Evolutionary conservation across 306 rosid species (phyloP), one percentile per base, ranked within the genome.

Genomic region (Hippophae rhamnoides): DNA sequence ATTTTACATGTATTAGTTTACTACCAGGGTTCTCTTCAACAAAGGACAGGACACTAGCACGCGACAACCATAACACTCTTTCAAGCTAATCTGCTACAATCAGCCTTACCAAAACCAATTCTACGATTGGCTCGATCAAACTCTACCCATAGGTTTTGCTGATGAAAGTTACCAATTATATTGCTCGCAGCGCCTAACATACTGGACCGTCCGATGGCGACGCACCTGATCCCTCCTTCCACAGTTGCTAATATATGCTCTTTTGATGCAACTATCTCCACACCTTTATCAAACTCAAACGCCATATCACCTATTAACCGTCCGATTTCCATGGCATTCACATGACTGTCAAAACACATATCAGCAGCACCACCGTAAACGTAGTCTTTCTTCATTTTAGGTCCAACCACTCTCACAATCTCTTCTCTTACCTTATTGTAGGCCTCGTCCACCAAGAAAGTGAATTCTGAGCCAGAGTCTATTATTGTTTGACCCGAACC

Each of bases 401-500:
- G 60, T 0, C 93, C 96, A 66, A 61, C 95, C 41, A 73, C 10
- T 27, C 78, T 85, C 49, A 69, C 83, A 0, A 87, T 43, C 57
- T 85, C 93, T 2, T 69, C 89, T 23, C 73, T 52, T 59, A 92
- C 90, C 18, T 14, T 73, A 41, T 69, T 26, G 7, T 92, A 92
- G 1, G 95, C 98, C 68, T 69, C 93, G 31, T 85, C 98, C 50
- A 85, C 95, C 0, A 87, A 10, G 45, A 57, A 85, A 0, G 86
- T 83, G 48, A 92, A 72, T 10, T 92, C 95, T 43, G 95, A 81
- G 0, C 96, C 98, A 0, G 98, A 92, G 55, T 92, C 98, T 0
- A 92, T 46, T 76, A 92, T 85, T 46, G 98, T 92, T 18, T 92
- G 98, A 60, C 98, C 98, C 66, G 96, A 56, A 18, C 98, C 96